Percentiles rank a stretch among this genome's conserved stretches.
Conservation (phyloP, 176 grass and related monocot genomes). For the Thinopyrum elongatum region DNA sequence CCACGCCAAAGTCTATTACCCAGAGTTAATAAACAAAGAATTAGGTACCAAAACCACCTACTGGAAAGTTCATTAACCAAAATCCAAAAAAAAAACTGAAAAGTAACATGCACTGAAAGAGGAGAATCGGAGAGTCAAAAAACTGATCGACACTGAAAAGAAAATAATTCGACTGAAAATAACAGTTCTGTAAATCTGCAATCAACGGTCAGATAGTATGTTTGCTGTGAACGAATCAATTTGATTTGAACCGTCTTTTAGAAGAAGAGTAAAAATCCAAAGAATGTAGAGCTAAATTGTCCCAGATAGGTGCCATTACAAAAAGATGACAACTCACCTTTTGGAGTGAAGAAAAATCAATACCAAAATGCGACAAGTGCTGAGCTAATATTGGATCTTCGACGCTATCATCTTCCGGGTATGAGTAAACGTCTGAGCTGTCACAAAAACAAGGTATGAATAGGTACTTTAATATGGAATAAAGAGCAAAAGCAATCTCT, state of each 20-base stretch:
- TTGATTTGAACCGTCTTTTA: not conserved
- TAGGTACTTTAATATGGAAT: conserved; percentile 5
- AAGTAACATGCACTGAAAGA: not conserved
- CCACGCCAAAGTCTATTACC: not conserved
- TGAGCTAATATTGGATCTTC: conserved; percentile 96
- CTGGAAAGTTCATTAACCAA: not conserved
- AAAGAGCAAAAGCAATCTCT: not conserved
- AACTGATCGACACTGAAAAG: not conserved
- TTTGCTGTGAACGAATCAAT: not conserved
- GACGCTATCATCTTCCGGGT: conserved; percentile 94
- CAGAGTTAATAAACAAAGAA: not conserved
- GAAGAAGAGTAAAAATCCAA: not conserved
- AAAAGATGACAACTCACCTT: conserved; percentile 59
- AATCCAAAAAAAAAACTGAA: not conserved
- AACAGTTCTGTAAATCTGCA: not conserved
- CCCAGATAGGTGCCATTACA: not conserved
- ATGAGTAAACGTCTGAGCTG: conserved; percentile 99
- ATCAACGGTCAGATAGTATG: not conserved
- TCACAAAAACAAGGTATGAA: conserved; percentile 55
- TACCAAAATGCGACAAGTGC: conserved; percentile 92
- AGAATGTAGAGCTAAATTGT: not conserved
- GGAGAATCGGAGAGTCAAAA: not conserved
- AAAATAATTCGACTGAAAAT: not conserved
- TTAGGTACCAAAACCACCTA: not conserved
- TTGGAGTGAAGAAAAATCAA: conserved; percentile 97